These are phyloP conservation scores for Aspergillus pseudonomiae DNA, from an alignment of 2,329 filamentous ascomycete genomes.

Conservation along the genomic window DNA sequence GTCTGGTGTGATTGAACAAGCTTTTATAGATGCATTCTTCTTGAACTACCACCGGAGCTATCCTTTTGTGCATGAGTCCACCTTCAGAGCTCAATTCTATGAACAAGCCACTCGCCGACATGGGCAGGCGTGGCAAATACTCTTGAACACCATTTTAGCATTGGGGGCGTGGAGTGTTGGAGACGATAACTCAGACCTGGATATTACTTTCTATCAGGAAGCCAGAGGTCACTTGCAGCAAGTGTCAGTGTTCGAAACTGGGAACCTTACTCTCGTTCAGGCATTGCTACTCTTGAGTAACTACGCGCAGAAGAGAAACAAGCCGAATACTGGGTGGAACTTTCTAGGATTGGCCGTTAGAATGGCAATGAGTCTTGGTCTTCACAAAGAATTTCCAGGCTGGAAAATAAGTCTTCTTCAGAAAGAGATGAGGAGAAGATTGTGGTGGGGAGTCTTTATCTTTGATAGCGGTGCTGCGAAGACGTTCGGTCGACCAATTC, in stretches of 20 bases:
- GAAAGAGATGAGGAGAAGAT: constrained; percentile 43
- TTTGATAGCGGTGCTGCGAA: constrained; percentile 55
- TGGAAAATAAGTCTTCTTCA: constrained; percentile 51
- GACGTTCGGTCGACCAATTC: constrained; percentile 53
- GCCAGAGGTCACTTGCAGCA: constrained; percentile 51
- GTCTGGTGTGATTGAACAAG: constrained; percentile 42
- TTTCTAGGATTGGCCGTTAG: constrained; percentile 53
- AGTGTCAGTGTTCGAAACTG: constrained; percentile 51
- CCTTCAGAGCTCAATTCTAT: constrained; percentile 51
- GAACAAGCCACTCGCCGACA: constrained; percentile 48
- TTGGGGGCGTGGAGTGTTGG: constrained; percentile 50
- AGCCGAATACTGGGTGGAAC: constrained; percentile 55
- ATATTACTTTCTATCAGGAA: constrained; percentile 51
- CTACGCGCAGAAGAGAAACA: constrained; percentile 55
- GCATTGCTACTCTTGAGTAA: constrained; percentile 52
- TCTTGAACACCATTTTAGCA: constrained; percentile 50
- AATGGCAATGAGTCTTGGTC: constrained; percentile 54
- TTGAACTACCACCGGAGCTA: constrained; percentile 51
- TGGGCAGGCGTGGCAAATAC: constrained; percentile 48
- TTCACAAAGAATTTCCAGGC: constrained; percentile 55
- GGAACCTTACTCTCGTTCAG: constrained; percentile 54
- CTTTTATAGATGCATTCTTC: constrained; percentile 52
- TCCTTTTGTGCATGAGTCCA: constrained; percentile 52
- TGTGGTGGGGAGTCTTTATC: constrained; percentile 50
- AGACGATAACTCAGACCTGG: constrained; percentile 45